These are phyloP conservation scores for Yarrowia sp. DNA, from an alignment of 805 yeast species.

Conservation along the genomic window DNA sequence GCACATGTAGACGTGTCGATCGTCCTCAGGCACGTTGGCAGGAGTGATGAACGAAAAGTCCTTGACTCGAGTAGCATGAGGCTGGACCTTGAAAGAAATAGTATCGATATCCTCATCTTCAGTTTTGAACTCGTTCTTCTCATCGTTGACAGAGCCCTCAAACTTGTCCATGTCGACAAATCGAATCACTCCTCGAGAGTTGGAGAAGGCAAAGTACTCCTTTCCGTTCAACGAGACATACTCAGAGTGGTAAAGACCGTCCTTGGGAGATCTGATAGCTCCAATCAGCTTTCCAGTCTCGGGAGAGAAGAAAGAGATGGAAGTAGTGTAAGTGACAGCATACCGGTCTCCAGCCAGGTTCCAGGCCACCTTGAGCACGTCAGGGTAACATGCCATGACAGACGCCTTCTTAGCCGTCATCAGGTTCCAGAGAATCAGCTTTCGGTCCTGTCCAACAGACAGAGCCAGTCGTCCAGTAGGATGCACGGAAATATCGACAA, in stretches of 20 bases:
- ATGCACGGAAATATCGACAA: constrained; percentile 84
- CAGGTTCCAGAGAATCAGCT: constrained; percentile 87
- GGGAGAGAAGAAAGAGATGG: constrained; percentile 64
- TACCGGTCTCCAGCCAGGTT: constrained; percentile 64
- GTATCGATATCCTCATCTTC: constrained; percentile 31
- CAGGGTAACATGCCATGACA: constrained; percentile 50
- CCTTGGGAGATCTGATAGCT: constrained; percentile 46
- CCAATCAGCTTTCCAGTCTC: constrained; percentile 54
- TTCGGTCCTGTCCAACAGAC: constrained; percentile 80
- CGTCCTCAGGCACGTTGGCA: constrained; percentile 31
- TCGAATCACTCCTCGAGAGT: constrained; percentile 69
- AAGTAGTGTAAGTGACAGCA: constrained; percentile 68
- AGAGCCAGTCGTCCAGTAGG: constrained; percentile 88
- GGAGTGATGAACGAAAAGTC: constrained; percentile 52
- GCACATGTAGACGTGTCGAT: constrained; percentile 54
- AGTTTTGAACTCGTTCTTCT: constrained; percentile 36
- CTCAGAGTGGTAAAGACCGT: constrained; percentile 68
- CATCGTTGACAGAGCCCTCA: constrained; percentile 35
- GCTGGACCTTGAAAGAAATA: constrained; percentile 55
- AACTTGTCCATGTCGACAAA: constrained; percentile 47
- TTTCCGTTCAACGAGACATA: constrained; percentile 44
- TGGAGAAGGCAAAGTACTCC: constrained; percentile 60
- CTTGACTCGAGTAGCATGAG: constrained; percentile 85
- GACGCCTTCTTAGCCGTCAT: constrained; percentile 97
- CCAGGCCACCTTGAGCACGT: constrained; percentile 49